Conservation (phyloP, 345 rosid species). For the Melaleuca quinquenervia region DNA sequence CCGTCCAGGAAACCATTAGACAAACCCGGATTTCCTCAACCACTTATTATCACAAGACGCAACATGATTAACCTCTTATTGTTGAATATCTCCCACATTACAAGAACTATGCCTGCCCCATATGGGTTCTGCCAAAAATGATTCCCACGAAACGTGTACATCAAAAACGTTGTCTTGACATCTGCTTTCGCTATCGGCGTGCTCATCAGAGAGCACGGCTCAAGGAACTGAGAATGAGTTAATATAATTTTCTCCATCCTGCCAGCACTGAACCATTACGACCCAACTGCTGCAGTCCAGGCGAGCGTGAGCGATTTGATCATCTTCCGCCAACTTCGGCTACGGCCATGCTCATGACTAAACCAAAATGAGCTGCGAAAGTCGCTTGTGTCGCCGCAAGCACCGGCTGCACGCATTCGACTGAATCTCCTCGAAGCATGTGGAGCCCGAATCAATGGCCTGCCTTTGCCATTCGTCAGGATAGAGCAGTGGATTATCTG, state of each 20-base stretch:
- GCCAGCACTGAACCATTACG: neutral
- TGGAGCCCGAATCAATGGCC: neutral
- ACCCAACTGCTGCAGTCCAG: neutral
- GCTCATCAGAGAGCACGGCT: neutral
- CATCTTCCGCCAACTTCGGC: neutral
- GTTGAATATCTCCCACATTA: neutral
- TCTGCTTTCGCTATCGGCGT: neutral
- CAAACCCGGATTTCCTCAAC: neutral
- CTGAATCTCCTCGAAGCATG: neutral
- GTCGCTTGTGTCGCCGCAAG: neutral
- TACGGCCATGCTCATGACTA: neutral
- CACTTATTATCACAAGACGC: too few species aligned
- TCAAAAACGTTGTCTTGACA: neutral
- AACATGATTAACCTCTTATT: neutral
- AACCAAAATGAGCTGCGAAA: neutral
- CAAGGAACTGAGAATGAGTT: neutral
- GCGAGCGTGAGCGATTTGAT: neutral
- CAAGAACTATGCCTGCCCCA: neutral
- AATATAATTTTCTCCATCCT: neutral
- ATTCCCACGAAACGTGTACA: neutral
- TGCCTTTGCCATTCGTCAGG: neutral
- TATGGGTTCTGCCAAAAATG: neutral
- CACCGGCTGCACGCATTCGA: neutral
- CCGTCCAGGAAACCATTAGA: neutral
- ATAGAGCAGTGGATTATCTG: neutral